A percentile compares a stretch with the other conserved stretches of the same genome.
Conservation (phyloP, 306 rosid species). For the Sphenostylis stenocarpa region DNA sequence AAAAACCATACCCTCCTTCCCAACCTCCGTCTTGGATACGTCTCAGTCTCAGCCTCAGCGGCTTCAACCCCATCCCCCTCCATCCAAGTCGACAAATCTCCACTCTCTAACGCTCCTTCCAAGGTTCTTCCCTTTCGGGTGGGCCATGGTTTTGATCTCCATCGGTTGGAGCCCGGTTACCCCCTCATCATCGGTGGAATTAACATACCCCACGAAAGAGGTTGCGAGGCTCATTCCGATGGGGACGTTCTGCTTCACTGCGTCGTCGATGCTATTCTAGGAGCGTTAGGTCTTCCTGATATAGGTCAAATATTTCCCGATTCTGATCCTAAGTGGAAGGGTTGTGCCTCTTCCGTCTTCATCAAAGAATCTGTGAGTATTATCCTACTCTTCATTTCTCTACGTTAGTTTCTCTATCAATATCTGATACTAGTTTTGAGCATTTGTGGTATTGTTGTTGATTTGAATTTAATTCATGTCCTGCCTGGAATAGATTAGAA, state of each 20-base stretch:
- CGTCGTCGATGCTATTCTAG: slow-evolving; percentile 91
- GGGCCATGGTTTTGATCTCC: slow-evolving; percentile 97
- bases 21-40: slow-evolving; percentile 34
- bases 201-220: slow-evolving; percentile 81
- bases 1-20: not conserved
- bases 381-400: not conserved
- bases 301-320: slow-evolving; percentile 91
- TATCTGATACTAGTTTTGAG: not conserved
- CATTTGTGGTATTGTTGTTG: not conserved
- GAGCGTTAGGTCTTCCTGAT: slow-evolving; percentile 95
- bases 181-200: slow-evolving; percentile 97
- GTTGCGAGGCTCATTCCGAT: slow-evolving; percentile 99
- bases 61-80: slow-evolving; percentile 49
- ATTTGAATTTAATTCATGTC: not conserved
- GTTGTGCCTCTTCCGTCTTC: slow-evolving; percentile 79
- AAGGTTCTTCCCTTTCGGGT: slow-evolving; percentile 80
- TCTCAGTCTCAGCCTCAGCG: slow-evolving; percentile 21
- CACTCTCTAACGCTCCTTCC: slow-evolving; percentile 45
- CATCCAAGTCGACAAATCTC: slow-evolving; percentile 34
- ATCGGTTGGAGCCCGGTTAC: slow-evolving; percentile 85
- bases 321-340: slow-evolving; percentile 95
- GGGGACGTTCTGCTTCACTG: slow-evolving; percentile 98
- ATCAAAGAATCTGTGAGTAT: slow-evolving; percentile 84
- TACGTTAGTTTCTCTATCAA: not conserved
- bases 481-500: not conserved